Conservation (phyloP, 129 eudicot species). For the Artemisia annua region DNA sequence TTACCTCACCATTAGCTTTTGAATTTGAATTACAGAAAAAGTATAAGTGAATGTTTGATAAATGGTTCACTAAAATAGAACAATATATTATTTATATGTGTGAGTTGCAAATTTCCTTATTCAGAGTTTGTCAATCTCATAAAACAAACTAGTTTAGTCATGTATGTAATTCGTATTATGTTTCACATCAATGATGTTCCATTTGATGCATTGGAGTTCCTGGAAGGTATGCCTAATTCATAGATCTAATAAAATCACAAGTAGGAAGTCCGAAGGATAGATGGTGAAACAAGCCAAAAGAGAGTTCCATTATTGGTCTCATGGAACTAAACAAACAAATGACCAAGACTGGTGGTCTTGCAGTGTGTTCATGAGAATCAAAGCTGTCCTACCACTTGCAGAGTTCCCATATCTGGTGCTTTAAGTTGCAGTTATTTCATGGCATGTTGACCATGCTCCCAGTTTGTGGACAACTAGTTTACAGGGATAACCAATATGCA, state of each 20-base stretch:
- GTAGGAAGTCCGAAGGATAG: not conserved
- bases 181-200: too few relatives aligned
- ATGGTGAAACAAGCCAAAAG: not conserved
- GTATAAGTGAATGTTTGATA: slow-evolving; percentile 7
- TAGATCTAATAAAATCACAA: not conserved
- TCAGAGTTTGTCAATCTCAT: not conserved
- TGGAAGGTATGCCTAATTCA: not conserved
- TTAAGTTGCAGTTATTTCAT: too few relatives aligned
- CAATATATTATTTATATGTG: not conserved
- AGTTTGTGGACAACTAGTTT: too few relatives aligned
- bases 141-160: not conserved
- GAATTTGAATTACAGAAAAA: not conserved
- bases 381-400: too few relatives aligned
- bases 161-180: not conserved
- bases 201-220: too few relatives aligned
- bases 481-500: not conserved
- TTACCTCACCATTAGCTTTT: not conserved
- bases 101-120: not conserved
- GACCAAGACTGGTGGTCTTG: too few relatives aligned
- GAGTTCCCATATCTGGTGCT: too few relatives aligned
- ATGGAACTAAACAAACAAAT: too few relatives aligned
- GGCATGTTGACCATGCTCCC: too few relatives aligned
- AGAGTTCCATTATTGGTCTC: too few relatives aligned
- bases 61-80: not conserved
- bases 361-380: too few relatives aligned